Evolutionary conservation across 129 eudicot species (phyloP).

Genomic region (Flaveria brownii): DNA sequence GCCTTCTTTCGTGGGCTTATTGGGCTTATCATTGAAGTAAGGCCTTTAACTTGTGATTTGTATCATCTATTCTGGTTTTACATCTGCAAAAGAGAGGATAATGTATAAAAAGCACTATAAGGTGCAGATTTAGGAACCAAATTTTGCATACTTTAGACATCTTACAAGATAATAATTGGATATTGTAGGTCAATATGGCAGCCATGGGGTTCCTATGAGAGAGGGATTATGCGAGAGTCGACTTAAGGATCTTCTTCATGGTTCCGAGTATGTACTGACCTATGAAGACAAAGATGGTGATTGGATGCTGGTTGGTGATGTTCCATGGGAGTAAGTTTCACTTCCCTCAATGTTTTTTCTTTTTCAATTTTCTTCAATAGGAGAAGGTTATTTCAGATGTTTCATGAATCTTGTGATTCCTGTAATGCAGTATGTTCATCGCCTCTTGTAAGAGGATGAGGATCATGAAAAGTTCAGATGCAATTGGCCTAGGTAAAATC

Average conservation of each 20-base stretch:
- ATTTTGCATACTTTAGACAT: neutral
- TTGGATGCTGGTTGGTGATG: slow-evolving; percentile 87
- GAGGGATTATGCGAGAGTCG: slow-evolving; percentile 55
- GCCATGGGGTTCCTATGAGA: slow-evolving; percentile 46
- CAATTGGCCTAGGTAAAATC: slow-evolving; percentile 60
- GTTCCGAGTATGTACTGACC: slow-evolving; percentile 65
- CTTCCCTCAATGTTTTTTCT: neutral
- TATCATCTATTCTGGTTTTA: neutral
- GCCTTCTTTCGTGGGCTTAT: neutral
- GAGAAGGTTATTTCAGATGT: neutral
- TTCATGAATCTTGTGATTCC: neutral
- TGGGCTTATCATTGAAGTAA: neutral
- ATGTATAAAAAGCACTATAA: neutral
- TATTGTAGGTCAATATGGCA: slow-evolving; percentile 50
- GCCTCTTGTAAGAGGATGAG: slow-evolving; percentile 69
- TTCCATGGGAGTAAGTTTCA: slow-evolving; percentile 76
- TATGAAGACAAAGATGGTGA: slow-evolving; percentile 80
- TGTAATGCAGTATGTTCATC: slow-evolving; percentile 62
- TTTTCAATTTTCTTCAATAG: neutral
- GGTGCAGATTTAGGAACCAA: neutral
- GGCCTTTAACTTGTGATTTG: neutral
- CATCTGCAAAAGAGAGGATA: neutral
- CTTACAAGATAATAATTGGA: neutral
- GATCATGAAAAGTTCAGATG: slow-evolving; percentile 76
- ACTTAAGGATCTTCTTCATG: slow-evolving; percentile 51